Evolutionary conservation across 495 filamentous ascomycete genomes (phyloP), one percentile per base, ranked within the genome.

Genomic region (Monascus purpureus): DNA sequence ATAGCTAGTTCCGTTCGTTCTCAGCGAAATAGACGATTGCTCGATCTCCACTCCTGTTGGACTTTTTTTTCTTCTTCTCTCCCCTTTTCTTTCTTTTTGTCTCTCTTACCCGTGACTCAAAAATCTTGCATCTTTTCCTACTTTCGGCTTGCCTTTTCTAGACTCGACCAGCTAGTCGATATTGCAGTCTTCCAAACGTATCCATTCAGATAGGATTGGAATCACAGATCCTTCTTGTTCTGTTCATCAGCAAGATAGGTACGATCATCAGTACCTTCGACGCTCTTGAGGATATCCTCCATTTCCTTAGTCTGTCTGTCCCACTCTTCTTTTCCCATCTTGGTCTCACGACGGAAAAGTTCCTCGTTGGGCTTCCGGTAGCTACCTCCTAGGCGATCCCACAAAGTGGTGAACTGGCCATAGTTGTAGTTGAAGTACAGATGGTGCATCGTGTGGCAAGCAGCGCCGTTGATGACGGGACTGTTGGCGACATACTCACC

Each of bases 381-480:
- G 57, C 79, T 90, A 30, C 80, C 80, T 37, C 84, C 82, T 20
- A 96, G 48, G 29, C 90, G 75, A 49, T 96, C 88, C 87, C 87
- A 96, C 19, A 94, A 59, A 4, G 90, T 96, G 2, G 82, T 93
- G 62, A 85, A 96, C 52, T 96, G 88, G 36, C 90, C 88, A 42
- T 94, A 96, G 63, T 94, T 96, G 70, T 85, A 93, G 63, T 92
- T 93, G 73, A 96, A 96, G 57, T 92, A 92, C n/a, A 93, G 59
- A 51, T 96, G 88, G 54, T 96, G 86, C 80, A 86, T 82, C 8
- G 84, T 88, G 57, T 96, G 88, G 63, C 88, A 96, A 20, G 88
- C 88, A 13, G 88, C 88, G 25, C 88, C 88, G 55, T 96, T 96
- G 46, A 95, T 77, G 39, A 95, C 55, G 5, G 82, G 78, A 49